Conservation (phyloP, 208 protist species). For the Acanthamoeba triangularis region DNA sequence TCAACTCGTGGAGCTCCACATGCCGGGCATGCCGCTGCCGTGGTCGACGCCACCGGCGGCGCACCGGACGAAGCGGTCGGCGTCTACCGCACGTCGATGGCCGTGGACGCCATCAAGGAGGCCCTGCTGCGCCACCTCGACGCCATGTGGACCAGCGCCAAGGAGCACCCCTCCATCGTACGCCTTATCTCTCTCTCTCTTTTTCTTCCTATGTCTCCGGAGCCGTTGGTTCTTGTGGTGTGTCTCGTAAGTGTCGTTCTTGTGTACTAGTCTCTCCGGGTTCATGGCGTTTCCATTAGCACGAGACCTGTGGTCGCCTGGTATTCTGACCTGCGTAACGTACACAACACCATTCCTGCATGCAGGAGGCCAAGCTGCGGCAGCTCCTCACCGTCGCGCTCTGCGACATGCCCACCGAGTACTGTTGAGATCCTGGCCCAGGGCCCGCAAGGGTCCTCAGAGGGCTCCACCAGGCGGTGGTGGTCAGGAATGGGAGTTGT, state of each 20-base stretch:
- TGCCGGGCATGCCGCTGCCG: background rate
- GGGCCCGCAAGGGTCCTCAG: too few species aligned
- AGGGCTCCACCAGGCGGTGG: too few species aligned
- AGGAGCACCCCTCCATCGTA: background rate
- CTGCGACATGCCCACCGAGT: slow-evolving; percentile 4
- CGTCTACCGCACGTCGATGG: background rate
- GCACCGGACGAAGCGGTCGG: background rate
- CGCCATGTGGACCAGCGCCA: background rate
- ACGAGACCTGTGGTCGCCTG: background rate
- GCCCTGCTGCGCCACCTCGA: background rate
- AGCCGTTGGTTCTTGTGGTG: too few species aligned
- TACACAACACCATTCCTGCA: background rate
- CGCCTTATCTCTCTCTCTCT: background rate
- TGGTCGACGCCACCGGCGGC: background rate
- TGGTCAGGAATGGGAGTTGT: too few species aligned
- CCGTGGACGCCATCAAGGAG: background rate
- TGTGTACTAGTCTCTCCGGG: too few species aligned
- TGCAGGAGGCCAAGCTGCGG: background rate
- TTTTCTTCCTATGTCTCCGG: too few species aligned
- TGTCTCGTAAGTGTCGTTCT: too few species aligned
- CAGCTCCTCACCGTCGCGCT: background rate
- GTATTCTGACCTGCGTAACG: background rate
- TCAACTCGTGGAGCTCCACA: too few species aligned
- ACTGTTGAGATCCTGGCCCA: background rate
- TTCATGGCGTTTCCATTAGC: background rate